phyloP scores from a whole-genome alignment of 179 eudicot species.

The Spinacia oleracea region DNA sequence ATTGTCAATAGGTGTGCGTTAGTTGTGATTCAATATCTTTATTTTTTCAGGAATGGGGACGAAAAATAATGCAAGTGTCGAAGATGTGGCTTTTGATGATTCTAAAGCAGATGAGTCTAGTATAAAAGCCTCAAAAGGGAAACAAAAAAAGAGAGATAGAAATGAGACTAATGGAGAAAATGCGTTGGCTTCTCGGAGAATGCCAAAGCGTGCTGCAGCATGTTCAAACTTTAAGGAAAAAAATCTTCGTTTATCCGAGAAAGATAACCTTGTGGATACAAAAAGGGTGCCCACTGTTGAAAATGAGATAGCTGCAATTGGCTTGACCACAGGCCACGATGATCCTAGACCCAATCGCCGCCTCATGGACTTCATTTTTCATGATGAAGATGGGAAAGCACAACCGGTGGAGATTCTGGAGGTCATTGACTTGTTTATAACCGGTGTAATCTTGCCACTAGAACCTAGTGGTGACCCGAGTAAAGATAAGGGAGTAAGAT shows the following conservation, averaged over 20 bases:
- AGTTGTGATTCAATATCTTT: neutral
- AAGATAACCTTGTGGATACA: constrained; percentile 39
- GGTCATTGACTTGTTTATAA: constrained; percentile 65
- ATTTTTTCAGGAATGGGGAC: constrained; percentile 1
- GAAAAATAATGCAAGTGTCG: neutral
- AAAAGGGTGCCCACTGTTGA: constrained; percentile 54
- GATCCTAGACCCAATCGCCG: constrained; percentile 38
- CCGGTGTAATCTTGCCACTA: constrained; percentile 73
- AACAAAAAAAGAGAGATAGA: constrained; percentile 35
- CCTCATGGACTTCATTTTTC: constrained; percentile 72
- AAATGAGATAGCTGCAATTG: constrained; percentile 58
- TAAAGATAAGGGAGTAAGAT: constrained; percentile 69
- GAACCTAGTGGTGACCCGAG: constrained; percentile 56
- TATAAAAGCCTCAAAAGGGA: constrained; percentile 21
- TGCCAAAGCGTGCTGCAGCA: constrained; percentile 75
- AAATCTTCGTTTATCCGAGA: constrained; percentile 39
- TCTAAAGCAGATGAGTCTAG: neutral
- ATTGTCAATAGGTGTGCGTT: neutral
- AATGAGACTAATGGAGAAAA: constrained; percentile 36
- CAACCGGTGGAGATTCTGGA: constrained; percentile 89
- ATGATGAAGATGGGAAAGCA: constrained; percentile 66
- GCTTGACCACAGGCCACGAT: constrained; percentile 61
- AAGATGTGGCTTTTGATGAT: neutral
- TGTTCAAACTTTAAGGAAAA: constrained; percentile 59
- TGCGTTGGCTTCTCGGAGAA: constrained; percentile 45